Conservation (phyloP, 441 rosid genomes). For the Eruca vesicaria region DNA sequence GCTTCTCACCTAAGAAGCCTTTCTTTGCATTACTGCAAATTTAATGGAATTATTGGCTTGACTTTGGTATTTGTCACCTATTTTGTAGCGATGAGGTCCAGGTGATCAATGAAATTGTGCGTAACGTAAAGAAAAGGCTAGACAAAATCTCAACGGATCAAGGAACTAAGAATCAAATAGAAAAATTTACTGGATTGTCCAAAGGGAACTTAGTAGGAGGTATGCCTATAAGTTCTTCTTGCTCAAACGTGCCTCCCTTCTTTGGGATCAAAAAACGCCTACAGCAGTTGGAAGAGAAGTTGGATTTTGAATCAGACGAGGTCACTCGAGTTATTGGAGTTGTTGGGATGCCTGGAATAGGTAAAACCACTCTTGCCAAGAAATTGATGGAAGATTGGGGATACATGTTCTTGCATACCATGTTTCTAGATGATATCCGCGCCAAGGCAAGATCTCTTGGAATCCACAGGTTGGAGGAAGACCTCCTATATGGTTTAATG, state of each 20-base stretch:
- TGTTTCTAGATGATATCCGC: conserved; percentile 17
- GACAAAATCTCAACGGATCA: not conserved
- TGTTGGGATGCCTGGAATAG: conserved; percentile 29
- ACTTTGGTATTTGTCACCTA: not conserved
- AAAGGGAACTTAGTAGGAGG: not conserved
- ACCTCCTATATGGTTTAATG: conserved; percentile 3
- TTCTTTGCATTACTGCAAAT: not conserved
- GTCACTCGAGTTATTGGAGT: conserved; percentile 16
- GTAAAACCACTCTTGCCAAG: conserved; percentile 27
- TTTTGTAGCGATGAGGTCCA: not conserved
- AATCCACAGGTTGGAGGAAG: not conserved
- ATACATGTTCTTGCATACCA: not conserved
- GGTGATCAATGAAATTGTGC: not conserved
- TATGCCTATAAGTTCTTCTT: not conserved
- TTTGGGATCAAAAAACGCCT: conserved; percentile 9
- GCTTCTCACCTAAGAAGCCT: not conserved
- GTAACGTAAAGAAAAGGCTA: not conserved
- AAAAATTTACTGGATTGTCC: not conserved
- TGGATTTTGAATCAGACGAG: not conserved
- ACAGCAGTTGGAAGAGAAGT: conserved; percentile 3
- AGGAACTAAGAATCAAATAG: not conserved
- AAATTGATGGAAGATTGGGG: not conserved
- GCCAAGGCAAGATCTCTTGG: not conserved
- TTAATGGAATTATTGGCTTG: not conserved
- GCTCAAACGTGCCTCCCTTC: not conserved